Evolutionary conservation across 23 red algal genomes (phyloP), one percentile per base, ranked within the genome.

Genomic region (Gracilariopsis chorda): DNA sequence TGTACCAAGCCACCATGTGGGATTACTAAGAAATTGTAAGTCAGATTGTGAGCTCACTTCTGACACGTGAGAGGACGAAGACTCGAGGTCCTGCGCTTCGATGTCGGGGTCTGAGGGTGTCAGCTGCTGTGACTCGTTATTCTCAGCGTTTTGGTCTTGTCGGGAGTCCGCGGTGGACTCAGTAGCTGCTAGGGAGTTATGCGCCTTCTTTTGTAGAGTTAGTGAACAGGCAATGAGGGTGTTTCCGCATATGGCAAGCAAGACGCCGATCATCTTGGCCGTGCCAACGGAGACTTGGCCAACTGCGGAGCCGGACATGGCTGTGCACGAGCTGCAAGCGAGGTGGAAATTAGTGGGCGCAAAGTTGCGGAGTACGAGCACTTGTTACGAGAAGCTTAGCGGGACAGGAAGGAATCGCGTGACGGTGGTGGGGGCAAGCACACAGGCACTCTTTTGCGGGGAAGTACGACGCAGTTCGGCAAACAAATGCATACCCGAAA

Each of bases 181-280:
- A 32, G 69, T 9, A 56, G 48, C 70, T 12, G 27, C 32, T 7
- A 81, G 9, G 77, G 77, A 57, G 47, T 64, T 82, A 52, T 95
- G 93, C 46, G 83, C 84, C 51, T 69, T 95, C 23, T 88, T 95
- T 35, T 95, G 93, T 32, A 95, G 49, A 1, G 84, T 90, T 30
- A 95, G 40, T 24, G 82, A 86, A 39, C 82, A 82, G 19, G 82
- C 85, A 5, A 90, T 90, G 62, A 95, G 82, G 11, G 86, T 87
- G 51, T 90, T 90, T 1, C 93, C 93, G 35, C 70, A 84, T n/a
- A 95, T 73, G 29, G 93, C 93, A 28, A 95, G 55, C 34, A 95
- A 47, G 43, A 95, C 73, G 30, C 93, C 93, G 29, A 95, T 90
- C 70, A 78, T 78, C 86, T 78, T 90, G 2, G 83, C 79, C 14